Percentiles rank a stretch among this genome's conserved stretches.
Conservation (phyloP, 2,329 filamentous ascomycete genomes). For the Aspergillus carbonarius region DNA sequence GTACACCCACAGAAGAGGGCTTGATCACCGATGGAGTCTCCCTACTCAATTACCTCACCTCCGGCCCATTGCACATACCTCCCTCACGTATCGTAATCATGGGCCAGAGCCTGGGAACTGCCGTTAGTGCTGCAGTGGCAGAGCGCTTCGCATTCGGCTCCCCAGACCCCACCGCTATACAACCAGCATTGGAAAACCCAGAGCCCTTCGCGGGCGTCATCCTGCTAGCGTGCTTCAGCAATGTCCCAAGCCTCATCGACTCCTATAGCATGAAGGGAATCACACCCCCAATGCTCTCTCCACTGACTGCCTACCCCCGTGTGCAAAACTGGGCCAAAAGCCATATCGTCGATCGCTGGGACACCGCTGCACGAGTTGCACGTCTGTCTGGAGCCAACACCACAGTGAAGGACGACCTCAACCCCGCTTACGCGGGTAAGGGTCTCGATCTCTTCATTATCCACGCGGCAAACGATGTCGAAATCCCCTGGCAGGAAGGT, state of each 20-base stretch:
- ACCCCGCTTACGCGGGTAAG: conserved; percentile 53
- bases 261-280: conserved; percentile 77
- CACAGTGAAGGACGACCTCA: conserved; percentile 45
- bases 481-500: conserved; percentile 69
- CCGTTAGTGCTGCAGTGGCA: conserved; percentile 71
- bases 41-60: conserved; percentile 63
- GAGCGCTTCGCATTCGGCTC: conserved; percentile 63
- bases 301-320: conserved; percentile 66
- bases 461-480: conserved; percentile 76
- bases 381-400: conserved; percentile 36
- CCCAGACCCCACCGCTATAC: conserved; percentile 30
- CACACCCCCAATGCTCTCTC: conserved; percentile 72
- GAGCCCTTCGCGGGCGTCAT: conserved; percentile 76
- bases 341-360: conserved; percentile 78
- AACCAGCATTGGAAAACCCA: conserved; percentile 43
- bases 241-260: conserved; percentile 68
- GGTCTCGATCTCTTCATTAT: conserved; percentile 67
- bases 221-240: conserved; percentile 76
- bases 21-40: conserved; percentile 76
- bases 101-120: conserved; percentile 86
- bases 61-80: conserved; percentile 62
- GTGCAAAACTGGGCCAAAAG: conserved; percentile 61
- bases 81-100: conserved; percentile 73
- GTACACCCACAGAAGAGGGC: conserved; percentile 76
- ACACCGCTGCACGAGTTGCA: conserved; percentile 64